Conservation (phyloP, 2,329 filamentous ascomycete genomes). For the Xylariaceae sp. region DNA sequence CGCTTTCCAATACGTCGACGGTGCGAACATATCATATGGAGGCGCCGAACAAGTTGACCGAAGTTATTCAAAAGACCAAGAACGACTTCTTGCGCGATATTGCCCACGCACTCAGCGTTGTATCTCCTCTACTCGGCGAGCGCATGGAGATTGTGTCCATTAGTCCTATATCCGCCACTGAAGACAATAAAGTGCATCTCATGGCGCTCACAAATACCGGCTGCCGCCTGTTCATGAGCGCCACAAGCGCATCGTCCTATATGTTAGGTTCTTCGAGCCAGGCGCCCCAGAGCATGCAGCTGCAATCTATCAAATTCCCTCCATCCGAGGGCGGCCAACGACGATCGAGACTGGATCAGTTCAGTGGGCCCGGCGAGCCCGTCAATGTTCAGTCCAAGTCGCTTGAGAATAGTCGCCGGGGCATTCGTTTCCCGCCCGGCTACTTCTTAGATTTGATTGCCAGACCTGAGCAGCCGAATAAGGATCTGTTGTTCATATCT, state of each 20-base stretch:
- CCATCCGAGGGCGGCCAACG: constrained; percentile 45
- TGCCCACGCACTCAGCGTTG: constrained; percentile 70
- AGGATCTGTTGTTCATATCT: constrained; percentile 73
- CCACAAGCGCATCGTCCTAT: constrained; percentile 70
- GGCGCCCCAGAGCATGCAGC: constrained; percentile 89
- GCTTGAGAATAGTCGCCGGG: constrained; percentile 46
- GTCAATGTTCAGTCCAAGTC: constrained; percentile 44
- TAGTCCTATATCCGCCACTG: constrained; percentile 71
- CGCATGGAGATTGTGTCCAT: constrained; percentile 75
- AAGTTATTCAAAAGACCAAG: constrained; percentile 61
- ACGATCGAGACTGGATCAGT: constrained; percentile 22
- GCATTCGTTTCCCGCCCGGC: constrained; percentile 70
- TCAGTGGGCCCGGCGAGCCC: constrained; percentile 34
- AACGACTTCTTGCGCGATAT: constrained; percentile 63
- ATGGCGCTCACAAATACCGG: constrained; percentile 88
- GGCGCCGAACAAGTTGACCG: constrained; percentile 52
- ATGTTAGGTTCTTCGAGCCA: constrained; percentile 54
- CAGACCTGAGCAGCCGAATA: constrained; percentile 52
- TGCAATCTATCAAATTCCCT: constrained; percentile 95
- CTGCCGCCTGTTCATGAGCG: constrained; percentile 86
- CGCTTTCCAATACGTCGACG: constrained; percentile 78
- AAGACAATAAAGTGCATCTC: constrained; percentile 78
- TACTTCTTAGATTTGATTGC: constrained; percentile 83
- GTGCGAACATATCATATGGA: constrained; percentile 91
- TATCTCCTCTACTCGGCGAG: constrained; percentile 63